These are phyloP conservation scores for Castanea mollissima DNA, from an alignment of 306 rosid genomes.

Conservation along the genomic window DNA sequence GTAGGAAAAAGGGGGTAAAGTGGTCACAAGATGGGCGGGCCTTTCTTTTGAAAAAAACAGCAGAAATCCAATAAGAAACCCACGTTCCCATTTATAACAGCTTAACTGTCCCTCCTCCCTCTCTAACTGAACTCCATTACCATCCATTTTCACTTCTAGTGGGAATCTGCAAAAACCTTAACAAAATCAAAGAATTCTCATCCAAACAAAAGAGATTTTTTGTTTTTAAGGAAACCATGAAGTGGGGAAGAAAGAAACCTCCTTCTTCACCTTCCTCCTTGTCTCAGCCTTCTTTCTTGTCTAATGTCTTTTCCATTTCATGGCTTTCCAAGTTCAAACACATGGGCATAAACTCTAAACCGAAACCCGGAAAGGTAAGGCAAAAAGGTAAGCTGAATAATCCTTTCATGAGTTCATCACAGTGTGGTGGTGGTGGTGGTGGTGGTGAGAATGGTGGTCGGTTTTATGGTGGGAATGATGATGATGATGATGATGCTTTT, in stretches of 20 bases:
- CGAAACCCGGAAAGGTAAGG: slow-evolving; percentile 34
- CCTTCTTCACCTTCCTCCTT: slow-evolving; percentile 50
- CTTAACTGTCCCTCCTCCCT: slow-evolving; percentile 51
- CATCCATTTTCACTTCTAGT: slow-evolving; percentile 18
- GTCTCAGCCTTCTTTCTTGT: slow-evolving; percentile 53
- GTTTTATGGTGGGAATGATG: slow-evolving; percentile 52
- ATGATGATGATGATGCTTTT: slow-evolving; percentile 50
- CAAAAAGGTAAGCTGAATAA: slow-evolving; percentile 35
- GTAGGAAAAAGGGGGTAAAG: slow-evolving; percentile 53
- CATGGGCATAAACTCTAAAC: slow-evolving; percentile 41
- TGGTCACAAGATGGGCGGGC: slow-evolving; percentile 79
- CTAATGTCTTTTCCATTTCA: slow-evolving; percentile 58
- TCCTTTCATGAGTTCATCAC: slow-evolving; percentile 30
- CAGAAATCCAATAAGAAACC: slow-evolving; percentile 42
- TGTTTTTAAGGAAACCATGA: slow-evolving; percentile 36
- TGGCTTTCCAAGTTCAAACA: slow-evolving; percentile 82
- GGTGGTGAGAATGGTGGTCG: slow-evolving; percentile 28
- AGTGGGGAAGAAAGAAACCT: slow-evolving; percentile 58
- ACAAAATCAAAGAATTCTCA: slow-evolving; percentile 4
- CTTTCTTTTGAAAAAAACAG: slow-evolving; percentile 55
- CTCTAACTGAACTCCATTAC: slow-evolving; percentile 19
- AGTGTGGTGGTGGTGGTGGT: slow-evolving; percentile 10
- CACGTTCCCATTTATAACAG: slow-evolving; percentile 59
- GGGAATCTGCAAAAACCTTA: slow-evolving; percentile 13
- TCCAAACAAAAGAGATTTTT: not conserved